These are phyloP conservation scores for Paraglomus occultum DNA, from an alignment of 192 early-diverging fungal species.

Conservation along the genomic window DNA sequence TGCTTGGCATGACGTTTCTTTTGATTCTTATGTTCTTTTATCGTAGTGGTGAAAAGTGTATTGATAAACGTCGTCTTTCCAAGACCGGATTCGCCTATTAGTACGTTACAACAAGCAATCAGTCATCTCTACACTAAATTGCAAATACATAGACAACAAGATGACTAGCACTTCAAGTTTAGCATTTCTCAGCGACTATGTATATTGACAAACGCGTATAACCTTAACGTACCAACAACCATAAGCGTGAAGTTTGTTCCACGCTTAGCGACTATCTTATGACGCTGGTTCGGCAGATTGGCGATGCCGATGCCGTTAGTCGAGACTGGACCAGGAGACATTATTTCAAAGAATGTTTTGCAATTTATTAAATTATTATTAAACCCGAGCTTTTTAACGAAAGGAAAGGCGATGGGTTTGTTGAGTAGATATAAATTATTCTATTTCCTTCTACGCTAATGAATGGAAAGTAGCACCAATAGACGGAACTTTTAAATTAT, in stretches of 20 bases:
- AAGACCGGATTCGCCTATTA: slow-evolving; percentile 88
- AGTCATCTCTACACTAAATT: background rate
- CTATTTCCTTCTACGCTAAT: background rate
- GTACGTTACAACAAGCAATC: background rate
- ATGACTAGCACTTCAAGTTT: background rate
- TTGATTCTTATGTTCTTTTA: slow-evolving; percentile 88
- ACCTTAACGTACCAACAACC: slow-evolving; percentile 73
- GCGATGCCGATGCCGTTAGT: slow-evolving; percentile 89
- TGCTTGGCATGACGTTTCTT: slow-evolving; percentile 87
- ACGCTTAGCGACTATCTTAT: slow-evolving; percentile 96
- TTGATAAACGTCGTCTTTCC: slow-evolving; percentile 99
- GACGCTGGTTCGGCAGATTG: slow-evolving; percentile 97
- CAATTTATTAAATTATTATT: background rate
- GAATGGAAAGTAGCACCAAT: too few relatives aligned
- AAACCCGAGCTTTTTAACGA: background rate
- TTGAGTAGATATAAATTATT: slow-evolving; percentile 9
- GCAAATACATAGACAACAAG: background rate
- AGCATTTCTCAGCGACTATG: too few relatives aligned
- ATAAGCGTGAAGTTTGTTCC: slow-evolving; percentile 95
- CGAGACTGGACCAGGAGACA: slow-evolving; percentile 44
- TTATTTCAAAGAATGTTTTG: slow-evolving; percentile 24
- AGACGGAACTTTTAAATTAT: too few relatives aligned
- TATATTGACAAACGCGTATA: too few relatives aligned
- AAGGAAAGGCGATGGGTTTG: slow-evolving; percentile 28
- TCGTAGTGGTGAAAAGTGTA: slow-evolving; percentile 93